A percentile compares a stretch with the other conserved stretches of the same genome.
phyloP scores from a whole-genome alignment of 2,329 filamentous ascomycete genomes.

The Fusarium azukiicola region DNA sequence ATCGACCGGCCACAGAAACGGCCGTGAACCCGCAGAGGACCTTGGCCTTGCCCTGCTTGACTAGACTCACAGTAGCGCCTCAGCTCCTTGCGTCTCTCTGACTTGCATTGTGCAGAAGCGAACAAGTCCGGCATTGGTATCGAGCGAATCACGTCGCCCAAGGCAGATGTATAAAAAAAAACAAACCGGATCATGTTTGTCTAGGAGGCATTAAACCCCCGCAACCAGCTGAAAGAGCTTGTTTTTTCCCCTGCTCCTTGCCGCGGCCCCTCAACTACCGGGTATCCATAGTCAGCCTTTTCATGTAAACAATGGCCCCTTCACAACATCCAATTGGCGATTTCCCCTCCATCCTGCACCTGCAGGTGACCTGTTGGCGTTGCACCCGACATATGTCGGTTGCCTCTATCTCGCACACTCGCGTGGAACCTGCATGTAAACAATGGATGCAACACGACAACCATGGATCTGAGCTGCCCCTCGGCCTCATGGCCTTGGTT shows the following conservation, averaged over 20 bases:
- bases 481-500: constrained; percentile 28
- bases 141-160: constrained; percentile 42
- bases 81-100: constrained; percentile 47
- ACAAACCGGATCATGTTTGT: constrained; percentile 31
- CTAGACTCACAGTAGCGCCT: constrained; percentile 29
- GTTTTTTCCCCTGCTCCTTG: constrained; percentile 18
- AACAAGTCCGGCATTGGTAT: constrained; percentile 37
- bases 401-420: constrained; percentile 32
- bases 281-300: constrained; percentile 37
- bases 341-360: constrained; percentile 4
- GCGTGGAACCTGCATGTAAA: constrained; percentile 38
- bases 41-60: constrained; percentile 32
- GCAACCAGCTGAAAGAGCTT: constrained; percentile 43
- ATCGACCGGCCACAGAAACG: constrained; percentile 30
- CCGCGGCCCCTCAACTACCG: constrained; percentile 28
- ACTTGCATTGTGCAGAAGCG: constrained; percentile 51
- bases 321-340: constrained; percentile 34
- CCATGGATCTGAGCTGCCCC: constrained; percentile 40
- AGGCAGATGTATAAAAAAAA: constrained; percentile 41
- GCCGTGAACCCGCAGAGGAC: constrained; percentile 48
- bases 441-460: constrained; percentile 45
- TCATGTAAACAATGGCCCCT: constrained; percentile 45
- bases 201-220: constrained; percentile 29
- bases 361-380: constrained; percentile 21
- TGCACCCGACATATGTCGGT: constrained; percentile 32